These are phyloP conservation scores for Bruguiera parviflora DNA, from an alignment of 345 rosid genomes.

Conservation along the genomic window DNA sequence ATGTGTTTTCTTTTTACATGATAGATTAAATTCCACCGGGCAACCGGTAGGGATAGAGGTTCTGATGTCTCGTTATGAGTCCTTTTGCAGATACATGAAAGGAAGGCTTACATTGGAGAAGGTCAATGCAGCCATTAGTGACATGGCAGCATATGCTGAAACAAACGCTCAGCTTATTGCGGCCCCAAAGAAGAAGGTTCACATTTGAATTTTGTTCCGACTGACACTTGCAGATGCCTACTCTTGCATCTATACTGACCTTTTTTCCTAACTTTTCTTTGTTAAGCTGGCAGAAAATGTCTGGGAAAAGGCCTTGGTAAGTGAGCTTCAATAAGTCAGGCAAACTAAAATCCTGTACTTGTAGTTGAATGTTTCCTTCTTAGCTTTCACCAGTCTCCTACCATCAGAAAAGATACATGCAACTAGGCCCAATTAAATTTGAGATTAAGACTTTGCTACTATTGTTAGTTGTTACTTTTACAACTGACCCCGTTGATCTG, in stretches of 20 bases:
- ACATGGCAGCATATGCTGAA: constrained; percentile 82
- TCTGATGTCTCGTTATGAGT: not conserved
- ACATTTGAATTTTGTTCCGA: not conserved
- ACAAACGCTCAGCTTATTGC: constrained; percentile 71
- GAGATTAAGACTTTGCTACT: not conserved
- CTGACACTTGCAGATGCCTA: constrained; percentile 10
- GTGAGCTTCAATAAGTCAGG: constrained; percentile 19
- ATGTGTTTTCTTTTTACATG: too few species aligned
- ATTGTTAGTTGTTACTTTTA: not conserved
- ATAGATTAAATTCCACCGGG: too few species aligned
- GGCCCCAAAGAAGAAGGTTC: constrained; percentile 86
- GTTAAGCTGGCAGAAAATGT: constrained; percentile 70
- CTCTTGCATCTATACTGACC: constrained; percentile 19
- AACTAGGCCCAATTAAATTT: not conserved
- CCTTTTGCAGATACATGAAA: constrained; percentile 72
- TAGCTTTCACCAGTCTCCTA: not conserved
- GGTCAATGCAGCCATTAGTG: constrained; percentile 87
- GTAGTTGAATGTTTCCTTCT: not conserved
- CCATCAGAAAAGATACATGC: not conserved
- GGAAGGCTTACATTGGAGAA: constrained; percentile 90
- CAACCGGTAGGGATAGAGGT: not conserved
- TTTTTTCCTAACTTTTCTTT: constrained; percentile 1
- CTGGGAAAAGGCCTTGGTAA: constrained; percentile 91
- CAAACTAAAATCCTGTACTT: not conserved
- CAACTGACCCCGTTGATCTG: not conserved